Conservation (phyloP, 2,329 filamentous ascomycete species). For the Bipolaris cookei region DNA sequence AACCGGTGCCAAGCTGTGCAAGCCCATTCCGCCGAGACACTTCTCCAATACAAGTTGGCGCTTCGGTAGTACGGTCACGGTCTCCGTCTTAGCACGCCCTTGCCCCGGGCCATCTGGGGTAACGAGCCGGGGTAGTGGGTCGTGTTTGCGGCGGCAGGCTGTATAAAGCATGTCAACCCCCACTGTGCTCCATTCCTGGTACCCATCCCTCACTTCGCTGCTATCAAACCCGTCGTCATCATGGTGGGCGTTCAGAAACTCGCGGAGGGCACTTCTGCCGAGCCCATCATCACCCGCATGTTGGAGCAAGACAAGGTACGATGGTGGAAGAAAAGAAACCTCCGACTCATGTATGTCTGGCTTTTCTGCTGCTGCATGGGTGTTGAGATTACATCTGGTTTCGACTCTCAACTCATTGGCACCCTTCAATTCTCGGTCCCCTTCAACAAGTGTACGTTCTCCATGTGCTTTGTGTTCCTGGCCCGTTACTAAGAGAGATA, state of each 20-base stretch:
- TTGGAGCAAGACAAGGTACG: conserved; percentile 51
- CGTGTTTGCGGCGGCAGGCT: conserved; percentile 1
- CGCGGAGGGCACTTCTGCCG: conserved; percentile 38
- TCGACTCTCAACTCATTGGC: conserved; percentile 49
- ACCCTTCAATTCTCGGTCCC: conserved; percentile 44
- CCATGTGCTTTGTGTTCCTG: too few species aligned
- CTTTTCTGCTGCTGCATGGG: conserved; percentile 49
- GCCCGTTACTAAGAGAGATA: conserved; percentile 20
- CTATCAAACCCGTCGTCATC: conserved; percentile 24
- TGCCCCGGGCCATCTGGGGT: conserved; percentile 31
- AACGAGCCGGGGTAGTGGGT: conserved; percentile 28
- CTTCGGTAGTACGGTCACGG: conserved; percentile 37
- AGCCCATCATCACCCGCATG: conserved; percentile 54
- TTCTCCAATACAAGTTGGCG: conserved; percentile 27
- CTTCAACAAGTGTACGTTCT: conserved; percentile 43
- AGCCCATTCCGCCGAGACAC: conserved; percentile 30
- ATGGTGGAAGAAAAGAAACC: conserved; percentile 53
- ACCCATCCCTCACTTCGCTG: conserved; percentile 10
- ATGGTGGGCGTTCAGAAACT: conserved; percentile 33
- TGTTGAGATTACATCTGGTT: conserved; percentile 49
- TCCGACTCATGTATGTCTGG: conserved; percentile 48
- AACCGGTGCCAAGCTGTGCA: conserved; percentile 32
- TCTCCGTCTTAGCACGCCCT: conserved; percentile 30
- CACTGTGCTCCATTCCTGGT: conserved; percentile 16
- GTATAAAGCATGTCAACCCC: conserved; percentile 34